phyloP scores from a whole-genome alignment of 148 eudicot species.

The Pouteria glomerata region DNA sequence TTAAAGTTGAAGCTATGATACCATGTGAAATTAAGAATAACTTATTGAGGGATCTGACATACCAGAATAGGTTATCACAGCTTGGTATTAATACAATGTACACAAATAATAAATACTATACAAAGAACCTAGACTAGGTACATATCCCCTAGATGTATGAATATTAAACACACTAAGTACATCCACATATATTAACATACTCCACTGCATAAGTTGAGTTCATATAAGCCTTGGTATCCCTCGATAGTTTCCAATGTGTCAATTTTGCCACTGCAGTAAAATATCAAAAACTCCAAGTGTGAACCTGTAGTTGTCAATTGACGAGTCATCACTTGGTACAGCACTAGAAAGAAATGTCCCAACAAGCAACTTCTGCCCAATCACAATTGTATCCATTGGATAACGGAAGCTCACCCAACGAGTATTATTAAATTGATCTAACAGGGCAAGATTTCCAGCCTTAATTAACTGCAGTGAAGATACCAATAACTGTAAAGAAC shows the following conservation, averaged over 20 bases:
- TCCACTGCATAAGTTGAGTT: conserved; percentile 41
- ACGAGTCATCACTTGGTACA: conserved; percentile 33
- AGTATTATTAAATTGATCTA: conserved; percentile 40
- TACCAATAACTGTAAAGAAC: conserved; percentile 34
- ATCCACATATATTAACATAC: too few species aligned
- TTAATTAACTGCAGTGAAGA: conserved; percentile 44
- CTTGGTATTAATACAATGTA: too few species aligned
- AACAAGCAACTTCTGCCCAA: conserved; percentile 45
- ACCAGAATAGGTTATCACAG: too few species aligned
- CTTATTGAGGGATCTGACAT: too few species aligned
- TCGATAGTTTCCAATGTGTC: conserved; percentile 65
- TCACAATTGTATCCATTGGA: conserved; percentile 73
- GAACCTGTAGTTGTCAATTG: conserved; percentile 47
- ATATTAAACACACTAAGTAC: too few species aligned
- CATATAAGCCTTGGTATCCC: conserved; percentile 35
- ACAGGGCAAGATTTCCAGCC: conserved; percentile 54
- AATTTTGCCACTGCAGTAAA: conserved; percentile 49
- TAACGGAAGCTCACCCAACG: conserved; percentile 63
- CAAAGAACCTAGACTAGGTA: too few species aligned
- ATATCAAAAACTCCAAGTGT: conserved; percentile 43
- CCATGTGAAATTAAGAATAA: too few species aligned
- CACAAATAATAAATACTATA: too few species aligned
- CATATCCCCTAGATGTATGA: too few species aligned
- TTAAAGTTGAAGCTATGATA: too few species aligned
- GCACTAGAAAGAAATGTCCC: conserved; percentile 39